Percentiles rank a stretch among this genome's conserved stretches.
phyloP scores from a whole-genome alignment of 1,139 yeast species.

The Suhomyces kunorum region DNA sequence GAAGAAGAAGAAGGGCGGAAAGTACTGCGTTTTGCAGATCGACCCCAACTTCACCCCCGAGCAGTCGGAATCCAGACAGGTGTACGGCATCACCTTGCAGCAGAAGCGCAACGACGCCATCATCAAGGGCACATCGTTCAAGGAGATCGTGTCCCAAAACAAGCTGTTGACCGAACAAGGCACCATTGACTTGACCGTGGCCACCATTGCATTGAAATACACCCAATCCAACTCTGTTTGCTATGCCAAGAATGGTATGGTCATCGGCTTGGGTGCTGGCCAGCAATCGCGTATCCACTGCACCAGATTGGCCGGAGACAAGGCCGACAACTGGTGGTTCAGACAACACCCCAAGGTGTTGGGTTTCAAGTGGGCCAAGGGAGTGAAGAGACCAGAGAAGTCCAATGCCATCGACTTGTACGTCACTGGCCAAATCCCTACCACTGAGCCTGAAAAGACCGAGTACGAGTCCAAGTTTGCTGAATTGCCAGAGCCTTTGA shows the following conservation, averaged over 20 bases:
- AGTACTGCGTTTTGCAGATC: constrained; percentile 92
- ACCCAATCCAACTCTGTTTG: constrained; percentile 98
- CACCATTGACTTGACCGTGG: constrained; percentile 87
- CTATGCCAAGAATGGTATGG: constrained; percentile 98
- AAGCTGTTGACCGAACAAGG: constrained; percentile 91
- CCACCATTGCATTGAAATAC: constrained; percentile 94
- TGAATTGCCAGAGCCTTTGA: constrained; percentile 77
- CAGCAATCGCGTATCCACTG: constrained; percentile 99
- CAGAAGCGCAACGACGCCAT: constrained; percentile 98
- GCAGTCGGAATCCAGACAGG: constrained; percentile 83
- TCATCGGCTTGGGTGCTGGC: constrained; percentile 97
- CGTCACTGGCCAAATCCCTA: constrained; percentile 90
- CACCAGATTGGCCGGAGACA: constrained; percentile 98
- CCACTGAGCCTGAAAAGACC: constrained; percentile 85
- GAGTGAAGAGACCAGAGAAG: constrained; percentile 97
- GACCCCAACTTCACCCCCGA: constrained; percentile 93
- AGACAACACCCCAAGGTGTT: constrained; percentile 96
- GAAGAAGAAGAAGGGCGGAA: constrained; percentile 92
- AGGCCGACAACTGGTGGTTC: constrained; percentile 99
- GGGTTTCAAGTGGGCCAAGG: constrained; percentile 95
- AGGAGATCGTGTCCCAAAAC: constrained; percentile 87
- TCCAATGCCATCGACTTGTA: constrained; percentile 94
- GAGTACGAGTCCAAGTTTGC: constrained; percentile 91
- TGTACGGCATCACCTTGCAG: constrained; percentile 90
- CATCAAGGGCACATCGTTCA: constrained; percentile 81